Conservation (phyloP, 208 protist species). For the Leishmania major region DNA sequence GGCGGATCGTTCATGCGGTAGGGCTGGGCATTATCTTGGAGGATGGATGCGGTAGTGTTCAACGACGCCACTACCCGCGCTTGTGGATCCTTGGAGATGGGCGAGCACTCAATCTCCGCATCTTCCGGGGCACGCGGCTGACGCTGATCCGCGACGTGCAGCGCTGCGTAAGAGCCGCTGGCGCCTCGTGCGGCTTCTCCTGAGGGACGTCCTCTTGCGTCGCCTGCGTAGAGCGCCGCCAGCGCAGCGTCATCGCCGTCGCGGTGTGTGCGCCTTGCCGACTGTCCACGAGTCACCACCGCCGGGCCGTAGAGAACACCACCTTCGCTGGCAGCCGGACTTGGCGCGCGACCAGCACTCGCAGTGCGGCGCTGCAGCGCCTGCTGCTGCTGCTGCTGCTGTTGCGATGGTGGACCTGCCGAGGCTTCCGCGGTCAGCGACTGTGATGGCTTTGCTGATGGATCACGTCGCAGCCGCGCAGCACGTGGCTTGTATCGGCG, state of each 20-base stretch:
- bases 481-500: conserved; percentile 34
- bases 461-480: not conserved
- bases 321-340: not conserved
- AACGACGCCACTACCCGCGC: conserved; percentile 19
- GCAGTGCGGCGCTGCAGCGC: not conserved
- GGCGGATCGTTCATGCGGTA: not conserved
- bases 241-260: not conserved
- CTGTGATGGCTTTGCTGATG: not conserved
- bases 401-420: not conserved
- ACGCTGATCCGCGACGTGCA: conserved; percentile 10
- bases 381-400: not conserved
- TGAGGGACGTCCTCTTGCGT: not conserved
- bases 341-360: not conserved
- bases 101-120: conserved; percentile 37
- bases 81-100: conserved; percentile 33
- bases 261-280: not conserved
- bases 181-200: not conserved
- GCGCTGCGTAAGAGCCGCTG: conserved; percentile 19
- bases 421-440: not conserved
- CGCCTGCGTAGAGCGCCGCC: not conserved
- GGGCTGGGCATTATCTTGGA: not conserved
- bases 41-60: conserved; percentile 30
- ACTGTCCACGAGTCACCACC: not conserved
- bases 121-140: not conserved
- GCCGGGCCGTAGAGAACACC: not conserved